phyloP scores from a whole-genome alignment of 2,329 filamentous ascomycete species.

The Fusarium liriodendri region DNA sequence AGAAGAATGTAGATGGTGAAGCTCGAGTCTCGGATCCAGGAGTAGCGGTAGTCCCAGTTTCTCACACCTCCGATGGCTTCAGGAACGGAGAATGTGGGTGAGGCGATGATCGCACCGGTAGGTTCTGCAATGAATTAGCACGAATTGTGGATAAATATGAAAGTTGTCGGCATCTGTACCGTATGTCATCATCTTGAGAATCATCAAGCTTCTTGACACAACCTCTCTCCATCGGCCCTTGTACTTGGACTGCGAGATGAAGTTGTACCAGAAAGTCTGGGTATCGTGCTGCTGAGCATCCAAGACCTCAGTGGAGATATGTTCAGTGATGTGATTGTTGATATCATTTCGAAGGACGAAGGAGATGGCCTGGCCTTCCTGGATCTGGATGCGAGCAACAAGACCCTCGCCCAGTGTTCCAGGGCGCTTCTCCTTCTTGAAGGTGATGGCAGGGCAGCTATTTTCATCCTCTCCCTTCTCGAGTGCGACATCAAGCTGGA shows the following conservation, averaged over 20 bases:
- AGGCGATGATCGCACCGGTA: conserved; percentile 80
- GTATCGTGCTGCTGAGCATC: conserved; percentile 75
- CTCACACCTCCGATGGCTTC: conserved; percentile 77
- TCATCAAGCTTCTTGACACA: conserved; percentile 76
- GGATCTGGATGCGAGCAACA: conserved; percentile 67
- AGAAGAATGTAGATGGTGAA: conserved; percentile 84
- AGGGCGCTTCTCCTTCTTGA: conserved; percentile 63
- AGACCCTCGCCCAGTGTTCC: conserved; percentile 72
- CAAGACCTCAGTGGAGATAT: conserved; percentile 69
- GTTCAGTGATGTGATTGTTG: conserved; percentile 65
- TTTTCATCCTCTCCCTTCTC: conserved; percentile 62
- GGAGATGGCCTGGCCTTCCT: conserved; percentile 75
- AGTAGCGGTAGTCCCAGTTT: conserved; percentile 81
- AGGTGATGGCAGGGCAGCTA: conserved; percentile 63
- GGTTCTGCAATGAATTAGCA: conserved; percentile 62
- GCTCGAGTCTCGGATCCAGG: conserved; percentile 81
- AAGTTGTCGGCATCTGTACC: conserved; percentile 33
- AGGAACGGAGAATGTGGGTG: conserved; percentile 81
- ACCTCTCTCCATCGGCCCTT: conserved; percentile 79
- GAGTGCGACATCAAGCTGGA: conserved; percentile 76
- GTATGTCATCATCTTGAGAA: conserved; percentile 81
- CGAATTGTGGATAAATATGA: no score
- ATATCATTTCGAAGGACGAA: conserved; percentile 75
- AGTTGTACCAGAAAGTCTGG: conserved; percentile 78
- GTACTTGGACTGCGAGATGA: conserved; percentile 77